Percentiles rank a stretch among this genome's conserved stretches.
Evolutionary conservation across 2,329 filamentous ascomycete species (phyloP).

Genomic region (Beauveria sp.): DNA sequence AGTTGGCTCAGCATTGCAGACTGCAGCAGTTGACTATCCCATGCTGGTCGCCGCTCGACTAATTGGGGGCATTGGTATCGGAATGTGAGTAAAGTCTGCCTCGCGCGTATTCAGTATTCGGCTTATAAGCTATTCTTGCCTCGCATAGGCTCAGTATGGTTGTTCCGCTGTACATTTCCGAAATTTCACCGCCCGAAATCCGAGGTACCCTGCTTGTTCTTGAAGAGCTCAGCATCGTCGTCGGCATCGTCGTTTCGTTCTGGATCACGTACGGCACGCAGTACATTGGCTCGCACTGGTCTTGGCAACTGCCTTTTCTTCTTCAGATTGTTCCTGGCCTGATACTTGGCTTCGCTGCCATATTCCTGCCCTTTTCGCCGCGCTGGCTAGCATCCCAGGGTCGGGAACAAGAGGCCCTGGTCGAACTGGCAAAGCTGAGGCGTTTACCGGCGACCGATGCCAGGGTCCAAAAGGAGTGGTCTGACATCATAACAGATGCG

Average conservation of each 20-base stretch:
- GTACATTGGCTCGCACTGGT: constrained; percentile 19
- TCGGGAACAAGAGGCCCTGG: constrained; percentile 19
- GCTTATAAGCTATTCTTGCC: neutral
- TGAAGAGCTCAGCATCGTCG: constrained; percentile 28
- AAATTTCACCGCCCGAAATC: constrained; percentile 40
- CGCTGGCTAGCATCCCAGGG: constrained; percentile 21
- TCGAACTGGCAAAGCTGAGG: constrained; percentile 18
- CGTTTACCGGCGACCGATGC: constrained; percentile 16
- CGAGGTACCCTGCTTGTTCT: constrained; percentile 38
- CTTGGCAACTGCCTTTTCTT: constrained; percentile 24
- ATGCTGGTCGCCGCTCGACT: constrained; percentile 35
- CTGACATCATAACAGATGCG: constrained; percentile 20
- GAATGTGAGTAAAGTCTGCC: constrained; percentile 18
- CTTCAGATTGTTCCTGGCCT: constrained; percentile 22
- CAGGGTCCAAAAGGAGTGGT: constrained; percentile 18
- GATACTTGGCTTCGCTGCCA: constrained; percentile 18
- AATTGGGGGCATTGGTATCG: constrained; percentile 31
- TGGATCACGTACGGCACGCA: constrained; percentile 25
- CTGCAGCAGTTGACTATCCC: constrained; percentile 29
- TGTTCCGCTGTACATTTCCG: constrained; percentile 36
- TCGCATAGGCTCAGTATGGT: neutral
- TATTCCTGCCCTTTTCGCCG: constrained; percentile 21
- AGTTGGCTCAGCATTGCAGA: constrained; percentile 36
- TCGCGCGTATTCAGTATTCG: neutral
- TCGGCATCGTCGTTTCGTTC: constrained; percentile 24